These are phyloP conservation scores for Botryotinia calthae DNA, from an alignment of 2,329 filamentous ascomycete species.

Conservation along the genomic window DNA sequence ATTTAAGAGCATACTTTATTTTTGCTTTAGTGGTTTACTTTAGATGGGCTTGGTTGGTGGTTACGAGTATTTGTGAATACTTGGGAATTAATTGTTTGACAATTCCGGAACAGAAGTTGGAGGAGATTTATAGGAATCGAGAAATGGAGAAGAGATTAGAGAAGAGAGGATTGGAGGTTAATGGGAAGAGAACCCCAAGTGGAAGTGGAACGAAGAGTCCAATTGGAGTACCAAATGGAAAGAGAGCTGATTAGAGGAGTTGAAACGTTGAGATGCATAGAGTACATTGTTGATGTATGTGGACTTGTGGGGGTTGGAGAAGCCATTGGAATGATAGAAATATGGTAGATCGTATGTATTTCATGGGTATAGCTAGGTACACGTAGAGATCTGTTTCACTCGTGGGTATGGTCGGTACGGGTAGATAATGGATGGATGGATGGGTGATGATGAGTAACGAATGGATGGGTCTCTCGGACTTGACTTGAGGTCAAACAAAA, in stretches of 20 bases:
- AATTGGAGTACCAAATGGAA: slow-evolving; percentile 31
- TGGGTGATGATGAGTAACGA: slow-evolving; percentile 4
- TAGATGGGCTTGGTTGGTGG: slow-evolving; percentile 88
- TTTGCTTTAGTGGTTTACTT: slow-evolving; percentile 86
- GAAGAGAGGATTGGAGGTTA: slow-evolving; percentile 11
- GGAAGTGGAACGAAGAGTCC: slow-evolving; percentile 23
- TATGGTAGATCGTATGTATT: neutral
- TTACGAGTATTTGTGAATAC: slow-evolving; percentile 86
- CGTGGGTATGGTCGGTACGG: neutral
- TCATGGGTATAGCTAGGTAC: neutral
- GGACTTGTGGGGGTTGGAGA: neutral
- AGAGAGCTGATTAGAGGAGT: slow-evolving; percentile 32
- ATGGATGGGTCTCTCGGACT: neutral
- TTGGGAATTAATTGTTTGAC: slow-evolving; percentile 93
- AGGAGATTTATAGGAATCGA: slow-evolving; percentile 23
- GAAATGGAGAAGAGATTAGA: slow-evolving; percentile 30
- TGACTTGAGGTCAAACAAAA: neutral
- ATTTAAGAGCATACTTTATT: slow-evolving; percentile 79
- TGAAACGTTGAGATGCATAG: neutral
- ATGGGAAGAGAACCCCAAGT: slow-evolving; percentile 28
- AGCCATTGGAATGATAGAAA: neutral
- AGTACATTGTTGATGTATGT: neutral
- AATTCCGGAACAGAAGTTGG: slow-evolving; percentile 61
- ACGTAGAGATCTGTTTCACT: neutral
- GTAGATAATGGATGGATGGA: neutral